These are phyloP conservation scores for Sodiomyces alkalinus DNA, from an alignment of 2,329 filamentous ascomycete species.

Conservation along the genomic window DNA sequence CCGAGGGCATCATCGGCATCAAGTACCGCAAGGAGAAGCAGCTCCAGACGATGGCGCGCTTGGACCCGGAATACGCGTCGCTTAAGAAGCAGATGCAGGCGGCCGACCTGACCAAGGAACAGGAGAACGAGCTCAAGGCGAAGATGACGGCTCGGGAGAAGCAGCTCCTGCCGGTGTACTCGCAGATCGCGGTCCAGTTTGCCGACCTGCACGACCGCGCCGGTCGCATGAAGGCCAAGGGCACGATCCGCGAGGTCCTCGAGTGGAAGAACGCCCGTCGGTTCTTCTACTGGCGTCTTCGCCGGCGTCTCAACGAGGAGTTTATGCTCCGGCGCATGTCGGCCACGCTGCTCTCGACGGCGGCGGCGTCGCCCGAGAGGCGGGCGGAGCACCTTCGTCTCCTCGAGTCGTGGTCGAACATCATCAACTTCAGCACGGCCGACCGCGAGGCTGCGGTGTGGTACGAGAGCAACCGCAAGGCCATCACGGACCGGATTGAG, in stretches of 20 bases:
- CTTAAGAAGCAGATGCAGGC: conserved; percentile 67
- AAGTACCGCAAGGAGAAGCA: conserved; percentile 98
- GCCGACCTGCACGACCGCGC: conserved; percentile 94
- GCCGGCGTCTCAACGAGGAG: conserved; percentile 92
- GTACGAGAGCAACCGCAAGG: conserved; percentile 91
- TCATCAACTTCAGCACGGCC: conserved; percentile 61
- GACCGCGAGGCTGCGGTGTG: conserved; percentile 79
- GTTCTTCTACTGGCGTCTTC: conserved; percentile 99
- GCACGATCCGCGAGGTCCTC: conserved; percentile 70
- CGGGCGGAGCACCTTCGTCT: conserved; percentile 57
- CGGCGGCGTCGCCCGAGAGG: conserved; percentile 27
- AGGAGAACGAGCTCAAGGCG: conserved; percentile 64
- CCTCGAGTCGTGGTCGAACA: conserved; percentile 69
- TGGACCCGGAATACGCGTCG: conserved; percentile 69
- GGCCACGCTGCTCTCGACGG: conserved; percentile 19
- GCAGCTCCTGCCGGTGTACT: conserved; percentile 79
- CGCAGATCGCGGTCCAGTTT: conserved; percentile 91
- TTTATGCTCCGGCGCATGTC: conserved; percentile 87
- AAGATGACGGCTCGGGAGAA: conserved; percentile 79
- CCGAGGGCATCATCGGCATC: conserved; percentile 96
- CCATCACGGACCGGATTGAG: conserved; percentile 72
- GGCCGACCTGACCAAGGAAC: conserved; percentile 49
- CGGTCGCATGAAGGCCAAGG: conserved; percentile 97
- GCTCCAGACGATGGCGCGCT: conserved; percentile 89
- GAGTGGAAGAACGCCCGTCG: conserved; percentile 80